Conservation (phyloP, 2,329 filamentous ascomycete genomes). For the Hypoxylon sp. region DNA sequence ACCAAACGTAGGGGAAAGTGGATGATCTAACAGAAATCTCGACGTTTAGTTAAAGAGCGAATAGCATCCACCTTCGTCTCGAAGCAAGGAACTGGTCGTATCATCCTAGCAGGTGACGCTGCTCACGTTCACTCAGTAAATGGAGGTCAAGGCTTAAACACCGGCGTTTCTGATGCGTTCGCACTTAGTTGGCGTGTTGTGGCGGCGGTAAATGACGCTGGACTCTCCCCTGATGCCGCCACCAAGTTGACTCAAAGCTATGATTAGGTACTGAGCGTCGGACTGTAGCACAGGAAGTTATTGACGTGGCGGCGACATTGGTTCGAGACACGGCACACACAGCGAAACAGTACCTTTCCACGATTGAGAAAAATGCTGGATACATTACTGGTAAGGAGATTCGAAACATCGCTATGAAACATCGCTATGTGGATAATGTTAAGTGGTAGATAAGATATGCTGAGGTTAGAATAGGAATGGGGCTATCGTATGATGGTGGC, state of each 20-base stretch:
- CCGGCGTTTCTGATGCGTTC: constrained; percentile 70
- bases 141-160: constrained; percentile 72
- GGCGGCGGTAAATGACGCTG: constrained; percentile 47
- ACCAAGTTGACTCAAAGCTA: constrained; percentile 59
- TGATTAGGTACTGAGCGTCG: constrained; percentile 62
- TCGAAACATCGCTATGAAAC: too few relatives aligned
- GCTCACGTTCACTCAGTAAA: constrained; percentile 66
- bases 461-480: constrained; percentile 55
- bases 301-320: constrained; percentile 65
- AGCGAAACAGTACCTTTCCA: constrained; percentile 63
- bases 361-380: constrained; percentile 64
- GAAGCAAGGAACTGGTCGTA: constrained; percentile 59
- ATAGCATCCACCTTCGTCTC: constrained; percentile 60
- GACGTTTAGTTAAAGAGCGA: constrained; percentile 58
- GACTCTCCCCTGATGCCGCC: constrained; percentile 44
- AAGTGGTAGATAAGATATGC: neutral
- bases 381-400: constrained; percentile 61
- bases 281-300: constrained; percentile 61
- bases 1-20: neutral
- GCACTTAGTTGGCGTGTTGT: constrained; percentile 69
- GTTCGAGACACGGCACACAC: constrained; percentile 60
- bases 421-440: neutral
- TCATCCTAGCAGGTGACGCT: constrained; percentile 70
- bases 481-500: constrained; percentile 58
- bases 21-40: constrained; percentile 8